A percentile compares a stretch with the other conserved stretches of the same genome.
Evolutionary conservation across 2,329 filamentous ascomycete genomes (phyloP).

Genomic region (Beauveria sp.): DNA sequence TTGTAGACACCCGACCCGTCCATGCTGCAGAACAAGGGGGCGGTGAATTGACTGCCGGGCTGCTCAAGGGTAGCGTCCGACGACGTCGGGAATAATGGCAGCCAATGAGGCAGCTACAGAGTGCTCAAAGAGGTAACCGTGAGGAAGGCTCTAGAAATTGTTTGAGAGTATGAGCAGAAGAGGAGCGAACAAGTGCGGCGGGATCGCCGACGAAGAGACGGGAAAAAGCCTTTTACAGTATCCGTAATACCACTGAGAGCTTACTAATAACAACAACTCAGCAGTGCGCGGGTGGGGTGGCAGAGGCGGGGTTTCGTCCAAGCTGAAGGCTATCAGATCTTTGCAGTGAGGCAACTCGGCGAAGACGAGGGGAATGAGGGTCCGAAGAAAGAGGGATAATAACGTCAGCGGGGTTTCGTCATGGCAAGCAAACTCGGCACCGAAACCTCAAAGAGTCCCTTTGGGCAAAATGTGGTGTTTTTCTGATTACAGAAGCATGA

Average conservation of each 20-base stretch:
- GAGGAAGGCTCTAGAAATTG: no score
- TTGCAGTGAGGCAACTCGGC: not conserved
- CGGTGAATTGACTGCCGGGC: not conserved
- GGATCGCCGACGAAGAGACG: not conserved
- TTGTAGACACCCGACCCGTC: not conserved
- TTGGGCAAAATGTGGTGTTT: not conserved
- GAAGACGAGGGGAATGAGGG: no score
- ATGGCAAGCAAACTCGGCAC: not conserved
- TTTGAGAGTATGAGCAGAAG: not conserved
- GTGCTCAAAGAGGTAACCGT: not conserved
- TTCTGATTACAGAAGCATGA: slow-evolving; percentile 8
- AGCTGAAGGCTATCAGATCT: not conserved
- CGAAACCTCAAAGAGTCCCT: not conserved
- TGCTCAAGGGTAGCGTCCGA: not conserved
- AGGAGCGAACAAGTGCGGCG: not conserved
- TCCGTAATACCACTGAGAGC: not conserved
- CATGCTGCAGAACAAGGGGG: not conserved
- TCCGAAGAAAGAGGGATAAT: not conserved
- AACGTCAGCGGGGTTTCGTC: not conserved
- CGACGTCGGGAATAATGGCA: not conserved
- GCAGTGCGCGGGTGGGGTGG: not conserved
- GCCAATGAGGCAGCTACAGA: not conserved
- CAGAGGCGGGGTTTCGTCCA: not conserved
- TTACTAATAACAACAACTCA: slow-evolving; percentile 1
- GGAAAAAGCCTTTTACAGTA: not conserved